Base-by-base conservation (phyloP, 202 grass and related monocot species). In the Digitaria exilis region DNA sequence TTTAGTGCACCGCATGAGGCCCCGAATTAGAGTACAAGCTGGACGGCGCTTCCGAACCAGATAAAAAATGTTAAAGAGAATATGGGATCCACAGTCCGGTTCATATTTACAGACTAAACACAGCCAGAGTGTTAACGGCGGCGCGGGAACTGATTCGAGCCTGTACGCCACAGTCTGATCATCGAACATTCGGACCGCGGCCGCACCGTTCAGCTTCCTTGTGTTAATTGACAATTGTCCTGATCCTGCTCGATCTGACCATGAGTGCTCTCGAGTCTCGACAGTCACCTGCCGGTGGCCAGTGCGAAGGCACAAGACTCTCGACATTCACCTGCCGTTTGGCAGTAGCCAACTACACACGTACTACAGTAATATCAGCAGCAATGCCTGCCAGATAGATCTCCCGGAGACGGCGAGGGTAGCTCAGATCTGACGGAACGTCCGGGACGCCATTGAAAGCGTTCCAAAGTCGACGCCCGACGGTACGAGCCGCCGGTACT, bases 81-180 rank as follows among this genome's bases (percentile, higher is more conserved):
- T n/a, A n/a, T n/a, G n/a, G n/a, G n/a, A n/a, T n/a, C n/a, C n/a
- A n/a, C n/a, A n/a, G n/a, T n/a, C n/a, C n/a, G n/a, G 7, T 6
- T 88, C 14, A 49, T 32, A 45, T 55, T 64, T 72, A 51, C 73
- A 87, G n/a, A n/a, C n/a, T n/a, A n/a, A n/a, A n/a, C n/a, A n/a
- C n/a, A n/a, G n/a, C n/a, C n/a, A n/a, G 51, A 13, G 72, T 62
- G 31, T 17, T 79, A 9, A 31, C 31, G 50, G 26, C 37, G 28
- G 46, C 19, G 65, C 46, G 6, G 0, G 22, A 28, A 15, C 37
- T 15, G 24, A 16, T 74, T 65, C 44, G 30, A 22, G 25, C 49
- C 22, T 78, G 30, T 43, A 76, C 31, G 15, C 65, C 14, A n/a
- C 54, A 4, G 29, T 37, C 28, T 48, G 35, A 59, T 5, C 51